These are phyloP conservation scores for Wickerhamiella dianesei DNA, from an alignment of 805 yeast genomes.

Conservation along the genomic window DNA sequence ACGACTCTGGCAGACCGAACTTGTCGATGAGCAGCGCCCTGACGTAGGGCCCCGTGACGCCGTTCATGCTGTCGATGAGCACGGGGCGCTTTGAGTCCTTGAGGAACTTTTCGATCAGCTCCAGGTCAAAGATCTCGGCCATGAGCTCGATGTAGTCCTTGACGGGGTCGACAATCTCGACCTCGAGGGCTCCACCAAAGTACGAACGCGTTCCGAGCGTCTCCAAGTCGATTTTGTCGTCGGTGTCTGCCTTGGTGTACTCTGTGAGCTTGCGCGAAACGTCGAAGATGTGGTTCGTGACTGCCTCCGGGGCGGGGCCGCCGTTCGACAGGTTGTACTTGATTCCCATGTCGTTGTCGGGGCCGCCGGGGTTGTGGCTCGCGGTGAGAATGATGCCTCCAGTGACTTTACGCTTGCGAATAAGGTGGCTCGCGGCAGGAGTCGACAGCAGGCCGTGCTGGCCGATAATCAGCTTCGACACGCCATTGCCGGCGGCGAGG, in stretches of 20 bases:
- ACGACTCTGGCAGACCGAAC: conserved; percentile 55
- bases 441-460: conserved; percentile 81
- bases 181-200: conserved; percentile 34
- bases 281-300: conserved; percentile 76
- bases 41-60: conserved; percentile 97
- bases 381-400: conserved; percentile 97
- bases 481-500: conserved; percentile 87
- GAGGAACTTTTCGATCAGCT: conserved; percentile 60
- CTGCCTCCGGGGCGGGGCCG: conserved; percentile 95
- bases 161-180: conserved; percentile 76
- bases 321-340: conserved; percentile 91
- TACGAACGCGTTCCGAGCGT: conserved; percentile 38
- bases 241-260: conserved; percentile 42
- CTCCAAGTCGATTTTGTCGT: conserved; percentile 48
- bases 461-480: conserved; percentile 71
- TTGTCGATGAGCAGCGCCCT: conserved; percentile 69
- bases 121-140: conserved; percentile 79
- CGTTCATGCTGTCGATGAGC: conserved; percentile 81
- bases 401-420: conserved; percentile 55
- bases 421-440: conserved; percentile 92
- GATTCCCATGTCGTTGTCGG: conserved; percentile 81
- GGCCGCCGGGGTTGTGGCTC: conserved; percentile 97
- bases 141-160: conserved; percentile 63
- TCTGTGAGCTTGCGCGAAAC: conserved; percentile 42
- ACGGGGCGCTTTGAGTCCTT: conserved; percentile 48